Percentiles rank a stretch among this genome's conserved stretches.
Evolutionary conservation across 805 yeast species (phyloP).

Genomic region (Priceomyces melissophilus): DNA sequence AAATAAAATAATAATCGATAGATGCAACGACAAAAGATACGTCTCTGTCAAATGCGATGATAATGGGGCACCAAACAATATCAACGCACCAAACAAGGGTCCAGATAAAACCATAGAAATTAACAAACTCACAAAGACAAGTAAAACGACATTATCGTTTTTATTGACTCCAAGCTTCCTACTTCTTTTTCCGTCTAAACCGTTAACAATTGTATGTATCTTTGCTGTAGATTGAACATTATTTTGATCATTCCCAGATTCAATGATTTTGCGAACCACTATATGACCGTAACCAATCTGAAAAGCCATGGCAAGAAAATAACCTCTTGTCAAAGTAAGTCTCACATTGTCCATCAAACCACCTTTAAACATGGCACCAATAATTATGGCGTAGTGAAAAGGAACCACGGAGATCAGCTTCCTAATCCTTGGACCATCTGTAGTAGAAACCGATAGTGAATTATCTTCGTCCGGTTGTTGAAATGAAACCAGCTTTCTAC

Average conservation of each 20-base stretch:
- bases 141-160: conserved; percentile 16
- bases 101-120: conserved; percentile 33
- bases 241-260: background rate
- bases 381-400: conserved; percentile 23
- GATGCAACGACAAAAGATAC: conserved; percentile 55
- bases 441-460: background rate
- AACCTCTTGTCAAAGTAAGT: conserved; percentile 23
- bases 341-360: conserved; percentile 27
- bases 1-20: conserved; percentile 55
- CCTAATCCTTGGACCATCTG: conserved; percentile 13
- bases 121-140: conserved; percentile 25
- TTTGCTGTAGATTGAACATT: background rate
- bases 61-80: conserved; percentile 82
- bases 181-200: conserved; percentile 6
- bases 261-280: conserved; percentile 8
- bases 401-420: conserved; percentile 20
- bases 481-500: conserved; percentile 20
- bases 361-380: conserved; percentile 25
- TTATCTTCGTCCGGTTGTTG: conserved; percentile 8
- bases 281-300: conserved; percentile 24
- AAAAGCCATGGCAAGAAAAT: conserved; percentile 17
- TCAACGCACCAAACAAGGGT: conserved; percentile 38
- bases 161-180: background rate
- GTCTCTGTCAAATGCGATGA: conserved; percentile 53
- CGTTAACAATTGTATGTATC: background rate